Evolutionary conservation across 2,329 filamentous ascomycete species (phyloP), one percentile per base, ranked within the genome.

Genomic region (Arthrobotrys sphaeroides): DNA sequence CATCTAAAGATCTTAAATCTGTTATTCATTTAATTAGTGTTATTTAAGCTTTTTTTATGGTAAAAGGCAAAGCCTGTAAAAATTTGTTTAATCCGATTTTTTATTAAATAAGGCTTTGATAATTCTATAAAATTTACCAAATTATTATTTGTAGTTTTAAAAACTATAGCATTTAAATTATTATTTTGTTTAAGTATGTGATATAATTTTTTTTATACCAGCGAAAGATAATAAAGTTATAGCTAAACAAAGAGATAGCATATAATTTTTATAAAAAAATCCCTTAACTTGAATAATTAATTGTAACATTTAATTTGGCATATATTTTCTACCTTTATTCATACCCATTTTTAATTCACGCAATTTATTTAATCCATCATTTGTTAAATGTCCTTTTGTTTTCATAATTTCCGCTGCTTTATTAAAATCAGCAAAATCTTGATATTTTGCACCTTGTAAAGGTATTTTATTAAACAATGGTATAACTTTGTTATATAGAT

Each of bases 181-280:
- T n/a, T n/a, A n/a, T n/a, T n/a, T n/a, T n/a, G n/a, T n/a, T n/a
- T n/a, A n/a, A n/a, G n/a, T n/a, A n/a, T n/a, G n/a, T n/a, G n/a
- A n/a, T n/a, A n/a, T n/a, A n/a, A n/a, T 51, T 69, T 67, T 49
- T 49, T 49, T 57, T 77, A 80, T 78, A 77, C 80, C 80, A 69
- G 80, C 78, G 73, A 81, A 78, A 77, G 77, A 80, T 77, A 81
- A 79, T 69, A 75, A 77, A 66, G 76, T 81, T 67, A 80, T 81
- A 80, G 77, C 74, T 76, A 77, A 74, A 77, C 53, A 78, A 66
- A 77, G 78, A 45, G 74, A 59, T 77, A 70, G 61, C 62, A 79
- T 73, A 73, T 66, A 57, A 45, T 78, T 77, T 36, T 59, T 55
- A 77, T 45, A 77, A 75, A 77, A 77, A 74, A 68, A 77, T 33